Conservation (phyloP, 805 yeast species). For the Kodamaea laetipori region DNA sequence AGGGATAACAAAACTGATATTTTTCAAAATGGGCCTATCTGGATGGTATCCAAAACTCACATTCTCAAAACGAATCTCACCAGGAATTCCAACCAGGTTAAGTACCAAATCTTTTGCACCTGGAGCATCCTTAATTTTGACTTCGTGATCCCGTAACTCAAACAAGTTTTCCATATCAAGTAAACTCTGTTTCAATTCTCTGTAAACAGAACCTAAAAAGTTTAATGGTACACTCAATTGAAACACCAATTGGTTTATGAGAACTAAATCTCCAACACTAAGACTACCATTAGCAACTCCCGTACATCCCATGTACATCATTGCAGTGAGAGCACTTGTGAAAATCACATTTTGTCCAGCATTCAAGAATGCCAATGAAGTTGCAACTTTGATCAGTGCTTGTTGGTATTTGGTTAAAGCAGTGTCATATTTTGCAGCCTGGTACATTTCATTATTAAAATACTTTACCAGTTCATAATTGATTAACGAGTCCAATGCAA, state of each 20-base stretch:
- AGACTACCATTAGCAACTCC: constrained; percentile 84
- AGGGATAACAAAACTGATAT: constrained; percentile 83
- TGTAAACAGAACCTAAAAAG: constrained; percentile 91
- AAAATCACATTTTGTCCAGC: constrained; percentile 80
- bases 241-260: constrained; percentile 93
- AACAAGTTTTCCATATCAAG: constrained; percentile 96
- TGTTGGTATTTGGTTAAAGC: constrained; percentile 75
- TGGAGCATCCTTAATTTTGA: constrained; percentile 63
- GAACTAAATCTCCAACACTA: constrained; percentile 92
- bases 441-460: constrained; percentile 86
- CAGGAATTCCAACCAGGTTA: constrained; percentile 45
- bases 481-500: constrained; percentile 89
- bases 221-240: constrained; percentile 94
- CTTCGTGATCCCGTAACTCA: constrained; percentile 73
- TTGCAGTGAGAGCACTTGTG: constrained; percentile 86
- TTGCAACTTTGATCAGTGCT: constrained; percentile 78
- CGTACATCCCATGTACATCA: constrained; percentile 97
- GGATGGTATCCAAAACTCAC: constrained; percentile 92
- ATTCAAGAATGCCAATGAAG: constrained; percentile 75
- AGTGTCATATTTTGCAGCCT: constrained; percentile 74
- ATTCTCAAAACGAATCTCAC: constrained; percentile 85
- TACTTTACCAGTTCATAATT: constrained; percentile 94
- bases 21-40: constrained; percentile 78
- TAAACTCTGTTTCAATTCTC: constrained; percentile 90
- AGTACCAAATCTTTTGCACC: constrained; percentile 63